phyloP scores from a whole-genome alignment of 2,329 filamentous ascomycete genomes.

The Penicillium sp. region DNA sequence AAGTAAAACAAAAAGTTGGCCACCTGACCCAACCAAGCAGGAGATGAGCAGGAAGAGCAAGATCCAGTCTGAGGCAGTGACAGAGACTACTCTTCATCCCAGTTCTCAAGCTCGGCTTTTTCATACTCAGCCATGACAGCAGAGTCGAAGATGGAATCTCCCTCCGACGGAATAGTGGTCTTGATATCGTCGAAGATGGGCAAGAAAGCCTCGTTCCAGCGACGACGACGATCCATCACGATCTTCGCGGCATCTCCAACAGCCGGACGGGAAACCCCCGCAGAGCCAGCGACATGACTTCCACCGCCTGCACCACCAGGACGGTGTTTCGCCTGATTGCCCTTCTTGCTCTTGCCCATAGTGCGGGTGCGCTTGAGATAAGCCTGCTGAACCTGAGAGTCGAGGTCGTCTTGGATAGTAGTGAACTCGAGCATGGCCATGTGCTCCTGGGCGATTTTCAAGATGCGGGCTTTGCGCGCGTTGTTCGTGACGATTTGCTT shows the following conservation, averaged over 20 bases:
- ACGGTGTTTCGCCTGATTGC: constrained; percentile 61
- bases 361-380: constrained; percentile 95
- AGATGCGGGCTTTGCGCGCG: constrained; percentile 81
- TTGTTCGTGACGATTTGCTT: constrained; percentile 86
- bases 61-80: neutral
- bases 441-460: constrained; percentile 84
- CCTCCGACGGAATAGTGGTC: constrained; percentile 67
- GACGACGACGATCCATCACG: constrained; percentile 84
- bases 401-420: constrained; percentile 94
- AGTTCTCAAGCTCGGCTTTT: constrained; percentile 74
- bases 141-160: constrained; percentile 74
- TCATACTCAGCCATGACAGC: constrained; percentile 72
- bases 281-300: constrained; percentile 52
- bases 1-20: neutral
- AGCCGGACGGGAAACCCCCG: constrained; percentile 52
- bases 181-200: constrained; percentile 86
- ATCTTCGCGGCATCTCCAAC: constrained; percentile 91
- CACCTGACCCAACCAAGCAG: neutral
- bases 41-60: neutral
- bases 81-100: constrained; percentile 68
- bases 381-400: constrained; percentile 89
- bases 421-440: constrained; percentile 97
- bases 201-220: constrained; percentile 90
- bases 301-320: constrained; percentile 72
- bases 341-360: constrained; percentile 91